Percentiles rank a stretch among this genome's conserved stretches.
Conservation (phyloP, 495 filamentous ascomycete genomes). For the Aspergillus biplanus region DNA sequence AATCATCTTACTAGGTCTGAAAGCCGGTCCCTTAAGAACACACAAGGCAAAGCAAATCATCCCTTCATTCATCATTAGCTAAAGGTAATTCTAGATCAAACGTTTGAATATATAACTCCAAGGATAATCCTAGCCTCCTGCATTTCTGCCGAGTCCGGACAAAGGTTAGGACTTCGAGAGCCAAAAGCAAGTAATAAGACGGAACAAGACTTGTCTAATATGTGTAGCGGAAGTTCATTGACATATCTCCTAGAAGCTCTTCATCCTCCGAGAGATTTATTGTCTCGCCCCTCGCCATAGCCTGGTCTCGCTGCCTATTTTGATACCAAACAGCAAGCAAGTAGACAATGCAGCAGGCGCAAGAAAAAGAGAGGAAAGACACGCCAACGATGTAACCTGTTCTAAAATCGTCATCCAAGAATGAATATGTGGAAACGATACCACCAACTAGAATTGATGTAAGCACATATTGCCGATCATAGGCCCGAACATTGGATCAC, state of each 20-base stretch:
- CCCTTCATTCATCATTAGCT: too few relatives aligned
- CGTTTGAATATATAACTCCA: background rate
- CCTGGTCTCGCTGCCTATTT: constrained; percentile 65
- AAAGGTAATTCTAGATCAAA: background rate
- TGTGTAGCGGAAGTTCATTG: constrained; percentile 45
- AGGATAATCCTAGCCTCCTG: background rate
- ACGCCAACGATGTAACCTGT: constrained; percentile 81
- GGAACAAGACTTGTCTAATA: constrained; percentile 29
- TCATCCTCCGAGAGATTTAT: constrained; percentile 33
- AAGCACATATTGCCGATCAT: constrained; percentile 29
- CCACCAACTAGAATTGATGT: constrained; percentile 58
- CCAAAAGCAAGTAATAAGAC: constrained; percentile 2
- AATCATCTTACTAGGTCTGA: too few relatives aligned
- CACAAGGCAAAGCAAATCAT: too few relatives aligned
- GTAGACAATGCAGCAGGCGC: constrained; percentile 63
- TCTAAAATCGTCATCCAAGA: constrained; percentile 68
- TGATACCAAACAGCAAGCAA: constrained; percentile 59
- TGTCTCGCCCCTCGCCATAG: constrained; percentile 27
- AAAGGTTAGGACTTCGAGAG: background rate
- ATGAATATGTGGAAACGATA: constrained; percentile 86
- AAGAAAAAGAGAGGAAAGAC: constrained; percentile 70
- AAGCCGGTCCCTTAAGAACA: too few relatives aligned
- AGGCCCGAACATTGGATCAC: constrained; percentile 45
- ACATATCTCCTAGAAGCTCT: constrained; percentile 43
- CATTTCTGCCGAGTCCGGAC: background rate